These are phyloP conservation scores for Achlya hypogyna DNA, from an alignment of 352 stramenopile species.

Conservation along the genomic window DNA sequence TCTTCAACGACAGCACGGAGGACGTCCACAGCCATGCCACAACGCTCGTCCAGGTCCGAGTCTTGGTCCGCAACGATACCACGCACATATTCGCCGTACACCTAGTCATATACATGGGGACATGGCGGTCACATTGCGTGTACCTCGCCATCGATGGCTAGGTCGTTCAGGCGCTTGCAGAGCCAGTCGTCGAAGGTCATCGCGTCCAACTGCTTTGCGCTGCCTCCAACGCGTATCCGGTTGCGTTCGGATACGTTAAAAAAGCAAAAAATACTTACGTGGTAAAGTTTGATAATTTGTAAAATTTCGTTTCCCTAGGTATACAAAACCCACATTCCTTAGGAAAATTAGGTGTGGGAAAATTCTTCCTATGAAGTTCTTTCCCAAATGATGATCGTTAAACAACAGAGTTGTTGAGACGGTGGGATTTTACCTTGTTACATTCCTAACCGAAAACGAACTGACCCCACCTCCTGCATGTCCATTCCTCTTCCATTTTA, in stretches of 20 bases:
- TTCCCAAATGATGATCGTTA: slow-evolving; percentile 20
- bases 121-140: not conserved
- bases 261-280: too few species aligned
- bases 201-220: not conserved
- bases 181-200: slow-evolving; percentile 8
- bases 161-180: not conserved
- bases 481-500: too few species aligned
- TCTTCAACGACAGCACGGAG: slow-evolving; percentile 45
- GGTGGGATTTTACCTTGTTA: slow-evolving; percentile 21
- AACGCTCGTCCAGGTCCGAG: slow-evolving; percentile 54
- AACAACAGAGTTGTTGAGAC: slow-evolving; percentile 19
- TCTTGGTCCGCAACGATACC: slow-evolving; percentile 66
- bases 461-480: slow-evolving; percentile 13
- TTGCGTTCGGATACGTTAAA: not conserved
- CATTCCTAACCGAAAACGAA: slow-evolving; percentile 17
- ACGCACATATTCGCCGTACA: slow-evolving; percentile 69
- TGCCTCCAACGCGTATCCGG: not conserved
- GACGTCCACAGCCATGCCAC: slow-evolving; percentile 50
- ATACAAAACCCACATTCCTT: not conserved
- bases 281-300: not conserved
- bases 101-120: slow-evolving; percentile 39
- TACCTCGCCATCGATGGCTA: slow-evolving; percentile 14
- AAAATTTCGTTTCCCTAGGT: not conserved
- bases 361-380: slow-evolving; percentile 21
- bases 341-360: slow-evolving; percentile 11